Evolutionary conservation across 352 stramenopile species (phyloP).

Genomic region (Phytophthora ramorum): DNA sequence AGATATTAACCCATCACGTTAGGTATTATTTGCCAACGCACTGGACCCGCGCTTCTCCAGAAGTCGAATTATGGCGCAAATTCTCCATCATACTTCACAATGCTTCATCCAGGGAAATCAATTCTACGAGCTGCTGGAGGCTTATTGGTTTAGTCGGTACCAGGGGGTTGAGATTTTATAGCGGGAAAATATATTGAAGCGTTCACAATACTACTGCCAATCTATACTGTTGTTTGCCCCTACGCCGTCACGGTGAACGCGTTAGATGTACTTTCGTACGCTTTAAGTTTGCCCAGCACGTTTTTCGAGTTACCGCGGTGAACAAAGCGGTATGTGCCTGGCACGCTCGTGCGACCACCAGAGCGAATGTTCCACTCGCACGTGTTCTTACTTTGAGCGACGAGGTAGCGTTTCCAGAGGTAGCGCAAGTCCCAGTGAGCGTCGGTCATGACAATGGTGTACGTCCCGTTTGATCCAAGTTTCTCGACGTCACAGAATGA

Average conservation of each 20-base stretch:
- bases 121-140: no score
- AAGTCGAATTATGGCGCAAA: no score
- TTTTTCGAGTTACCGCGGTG: constrained; percentile 55
- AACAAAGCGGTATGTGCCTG: constrained; percentile 52
- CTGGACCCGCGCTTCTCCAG: no score
- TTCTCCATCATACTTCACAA: no score
- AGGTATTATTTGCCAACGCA: no score
- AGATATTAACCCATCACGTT: no score
- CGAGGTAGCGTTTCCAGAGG: constrained; percentile 39
- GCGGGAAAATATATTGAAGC: not conserved
- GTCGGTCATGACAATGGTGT: constrained; percentile 52
- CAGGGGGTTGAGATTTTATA: not conserved
- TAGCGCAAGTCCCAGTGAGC: constrained; percentile 63
- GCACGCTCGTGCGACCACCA: constrained; percentile 32
- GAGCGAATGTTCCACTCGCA: constrained; percentile 56
- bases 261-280: constrained; percentile 42
- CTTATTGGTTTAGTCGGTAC: no score
- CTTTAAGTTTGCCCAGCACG: constrained; percentile 33
- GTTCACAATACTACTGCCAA: not conserved
- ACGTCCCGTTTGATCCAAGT: constrained; percentile 26
- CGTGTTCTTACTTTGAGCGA: constrained; percentile 47
- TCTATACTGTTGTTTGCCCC: not conserved
- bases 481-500: constrained; percentile 67
- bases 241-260: constrained; percentile 32
- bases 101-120: no score